Evolutionary conservation across 2,329 filamentous ascomycete genomes (phyloP), one percentile per base, ranked within the genome.

Genomic region (Aspergillus sergii): DNA sequence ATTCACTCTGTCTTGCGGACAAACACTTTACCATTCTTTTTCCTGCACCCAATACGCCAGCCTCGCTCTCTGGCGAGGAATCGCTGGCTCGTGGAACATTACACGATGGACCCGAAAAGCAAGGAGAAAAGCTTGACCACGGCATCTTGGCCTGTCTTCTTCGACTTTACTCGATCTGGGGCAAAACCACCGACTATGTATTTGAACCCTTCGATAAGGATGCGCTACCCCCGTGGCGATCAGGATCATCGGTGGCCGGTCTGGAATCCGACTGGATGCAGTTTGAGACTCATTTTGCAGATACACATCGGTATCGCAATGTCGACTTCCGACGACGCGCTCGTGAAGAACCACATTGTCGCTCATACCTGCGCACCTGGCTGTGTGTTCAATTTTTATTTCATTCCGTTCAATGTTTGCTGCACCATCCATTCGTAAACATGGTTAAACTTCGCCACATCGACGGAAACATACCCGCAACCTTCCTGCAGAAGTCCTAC

Each of bases 401-500:
- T 19, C 71, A 73, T 55, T 70, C 68, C 2, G 63, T 71, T 19
- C 70, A 70, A 26, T 67, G 66, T 41, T 45, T 72, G 8, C 58
- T 73, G 11, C 70, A 73, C 50, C 72, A 73, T 48, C 72, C 72
- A 0, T 73, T 73, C 32, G 67, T 73, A 11, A 68, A 67, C 1
- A 72, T 72, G 70, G 66, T 68, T 53, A 73, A 73, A 51, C 66
- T 73, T 14, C 69, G 71, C 9, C 64, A 70, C 6, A 65, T 70
- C 55, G 66, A 60, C 9, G 67, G 64, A 2, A 71, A 72, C 28
- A 53, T 73, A 1, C 69, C 71, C 0, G 66, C 69, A 10, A 72
- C 72, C 1, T 72, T 71, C 41, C 41, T 73, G 26, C 72, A 73
- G 58, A 73, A 73, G 55, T 73, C 71, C 0, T 70, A 71, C 50